Evolutionary conservation across 768 basidiomycete species (phyloP), one percentile per base, ranked within the genome.

Genomic region (Suillus variegatus): DNA sequence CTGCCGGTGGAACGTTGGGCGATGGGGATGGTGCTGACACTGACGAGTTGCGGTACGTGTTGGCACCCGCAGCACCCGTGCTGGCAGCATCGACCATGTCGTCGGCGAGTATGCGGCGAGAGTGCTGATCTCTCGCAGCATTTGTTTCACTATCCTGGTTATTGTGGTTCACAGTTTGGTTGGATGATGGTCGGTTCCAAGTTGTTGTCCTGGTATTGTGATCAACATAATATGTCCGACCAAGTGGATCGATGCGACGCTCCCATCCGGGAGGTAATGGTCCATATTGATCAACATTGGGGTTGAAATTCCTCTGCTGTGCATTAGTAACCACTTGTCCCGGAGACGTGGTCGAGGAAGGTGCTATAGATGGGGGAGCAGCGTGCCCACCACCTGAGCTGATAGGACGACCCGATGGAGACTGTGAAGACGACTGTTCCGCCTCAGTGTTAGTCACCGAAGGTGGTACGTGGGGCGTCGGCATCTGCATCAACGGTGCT

Each of bases 191-290:
- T 20, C 97, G 82, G 75, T 94, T 96, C 97, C 97, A 99, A 0
- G 97, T 99, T 8, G 97, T 99, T 14, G 92, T 93, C 64, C 97
- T 91, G 10, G 94, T 94, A 76, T 98, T 99, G 80, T 99, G 97
- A 75, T 99, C 97, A 63, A 99, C 97, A 76, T 99, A 99, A 77
- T 99, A 99, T 8, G 94, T 97, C 64, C 97, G 83, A 10, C 91
- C 97, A 32, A 99, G 86, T 40, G 97, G 96, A 79, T 99, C 97
- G 63, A 96, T 93, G 54, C 97, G 92, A 66, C 97, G 87, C 78
- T 99, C 97, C 97, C 97, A 99, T 3, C 95, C 95, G 35, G 82
- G 77, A 3, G 97, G 97, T 28, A 99, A 81, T 38, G 93, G 87
- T 4, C 97, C 97, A 68, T 88, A 93, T 71, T 98, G 95, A 79